Conservation (phyloP, 306 rosid genomes). For the Cucumis melo region DNA sequence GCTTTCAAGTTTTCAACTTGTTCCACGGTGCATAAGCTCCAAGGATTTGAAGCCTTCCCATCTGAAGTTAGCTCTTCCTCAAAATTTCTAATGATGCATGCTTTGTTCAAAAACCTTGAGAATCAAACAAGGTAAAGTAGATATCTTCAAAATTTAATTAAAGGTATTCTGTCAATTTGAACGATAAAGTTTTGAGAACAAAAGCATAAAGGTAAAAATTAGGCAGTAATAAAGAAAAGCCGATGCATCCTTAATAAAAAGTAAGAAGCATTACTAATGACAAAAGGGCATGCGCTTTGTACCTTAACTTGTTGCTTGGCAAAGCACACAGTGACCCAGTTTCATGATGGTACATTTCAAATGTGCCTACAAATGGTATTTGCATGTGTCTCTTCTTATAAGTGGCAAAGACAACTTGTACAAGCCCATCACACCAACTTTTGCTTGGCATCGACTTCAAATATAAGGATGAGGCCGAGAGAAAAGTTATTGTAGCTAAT, state of each 20-base stretch:
- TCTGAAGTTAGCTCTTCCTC: conserved; percentile 12
- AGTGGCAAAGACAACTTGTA: conserved; percentile 9
- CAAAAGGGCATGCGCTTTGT: background rate
- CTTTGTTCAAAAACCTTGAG: conserved; percentile 34
- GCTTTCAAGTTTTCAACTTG: conserved; percentile 24
- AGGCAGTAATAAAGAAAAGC: background rate
- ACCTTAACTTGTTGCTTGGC: conserved; percentile 21
- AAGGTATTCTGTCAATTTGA: background rate
- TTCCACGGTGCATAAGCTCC: conserved; percentile 38
- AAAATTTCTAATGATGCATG: conserved; percentile 25
- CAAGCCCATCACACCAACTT: conserved; percentile 3
- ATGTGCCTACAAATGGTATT: background rate
- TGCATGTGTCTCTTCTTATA: conserved; percentile 9
- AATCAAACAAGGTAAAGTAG: background rate
- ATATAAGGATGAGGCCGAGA: conserved; percentile 15
- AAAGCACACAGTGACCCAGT: background rate
- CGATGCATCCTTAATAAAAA: background rate
- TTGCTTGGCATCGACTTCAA: background rate
- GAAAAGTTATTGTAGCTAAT: background rate
- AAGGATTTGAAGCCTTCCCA: conserved; percentile 24
- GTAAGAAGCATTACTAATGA: background rate
- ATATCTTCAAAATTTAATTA: background rate
- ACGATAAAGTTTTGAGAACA: background rate
- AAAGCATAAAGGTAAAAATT: background rate
- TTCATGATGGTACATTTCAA: background rate